Evolutionary conservation across 495 filamentous ascomycete species (phyloP), one percentile per base, ranked within the genome.

Genomic region (Emericellopsis terricola): DNA sequence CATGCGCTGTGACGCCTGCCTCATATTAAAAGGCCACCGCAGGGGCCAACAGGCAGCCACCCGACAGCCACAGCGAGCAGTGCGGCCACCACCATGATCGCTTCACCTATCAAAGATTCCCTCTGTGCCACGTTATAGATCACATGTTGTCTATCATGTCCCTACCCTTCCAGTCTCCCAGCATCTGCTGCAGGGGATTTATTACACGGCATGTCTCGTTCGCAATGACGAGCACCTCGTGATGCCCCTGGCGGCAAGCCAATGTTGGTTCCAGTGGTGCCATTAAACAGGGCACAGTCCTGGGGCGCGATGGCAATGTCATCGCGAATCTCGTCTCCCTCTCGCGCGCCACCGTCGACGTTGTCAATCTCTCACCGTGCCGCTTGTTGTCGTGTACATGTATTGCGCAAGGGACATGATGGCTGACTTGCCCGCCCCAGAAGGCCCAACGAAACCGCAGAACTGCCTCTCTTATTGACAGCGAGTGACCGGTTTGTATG

Each of bases 341-440:
- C 60, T 23, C 65, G 55, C 21, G 47, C 28, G 28, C 63, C 52
- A 6, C 51, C 45, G 15, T 67, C 57, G 2, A 55, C 41, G 0
- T 61, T 56, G 4, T 54, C 54, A 20, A 71, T 69, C 27, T 51
- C 42, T n/a, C 8, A 48, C 41, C 9, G 30, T 15, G 4, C 45
- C 40, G 9, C 38, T 43, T 8, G 34, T 28, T 6, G 42, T 17
- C 17, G 38, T 43, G 50, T 76, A 76, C 45, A 73, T 62, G 15
- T 68, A 62, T 40, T 77, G 71, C 2, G 74, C 49, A 4, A 77
- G 52, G 0, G 63, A 63, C 32, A 78, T 65, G 16, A 71, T 67
- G 1, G 71, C 72, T 2, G 62, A 67, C 47, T 78, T 78, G 21
- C 73, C 73, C 31, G 66, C 65, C 16, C 73, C 73, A 18, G 63